phyloP scores from a whole-genome alignment of 768 basidiomycete species.

The Cystofilobasidium bisporidii region DNA sequence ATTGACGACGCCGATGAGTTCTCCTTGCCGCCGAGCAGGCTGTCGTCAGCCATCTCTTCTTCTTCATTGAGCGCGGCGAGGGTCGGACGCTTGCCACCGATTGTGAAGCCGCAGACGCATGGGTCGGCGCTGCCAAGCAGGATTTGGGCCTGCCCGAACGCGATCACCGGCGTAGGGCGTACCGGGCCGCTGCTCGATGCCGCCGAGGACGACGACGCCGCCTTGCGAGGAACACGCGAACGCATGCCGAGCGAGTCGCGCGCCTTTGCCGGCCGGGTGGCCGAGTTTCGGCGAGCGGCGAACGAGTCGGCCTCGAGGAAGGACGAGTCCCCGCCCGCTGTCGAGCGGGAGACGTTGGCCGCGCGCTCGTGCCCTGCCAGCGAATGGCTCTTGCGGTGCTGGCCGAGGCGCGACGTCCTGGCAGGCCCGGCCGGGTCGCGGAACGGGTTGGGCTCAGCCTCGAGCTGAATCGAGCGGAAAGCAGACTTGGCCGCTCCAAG shows the following conservation, averaged over 20 bases:
- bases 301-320: slow-evolving; percentile 4
- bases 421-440: not conserved
- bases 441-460: not conserved
- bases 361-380: not conserved
- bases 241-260: slow-evolving; percentile 4
- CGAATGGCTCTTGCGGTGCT: not conserved
- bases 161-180: not conserved
- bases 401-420: not conserved
- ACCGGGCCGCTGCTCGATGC: not conserved
- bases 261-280: not conserved
- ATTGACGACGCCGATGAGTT: not conserved
- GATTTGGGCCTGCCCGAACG: not conserved
- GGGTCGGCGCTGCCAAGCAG: not conserved
- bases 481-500: not conserved
- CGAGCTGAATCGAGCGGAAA: not conserved
- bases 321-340: not conserved
- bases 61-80: not conserved
- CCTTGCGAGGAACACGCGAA: not conserved
- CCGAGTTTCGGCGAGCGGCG: not conserved
- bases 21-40: slow-evolving; percentile 6
- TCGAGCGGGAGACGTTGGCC: not conserved
- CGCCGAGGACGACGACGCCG: not conserved
- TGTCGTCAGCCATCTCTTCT: not conserved
- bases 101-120: not conserved
- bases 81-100: not conserved